Conservation (phyloP, 2,329 filamentous ascomycete species). For the Sarocladium strictum region DNA sequence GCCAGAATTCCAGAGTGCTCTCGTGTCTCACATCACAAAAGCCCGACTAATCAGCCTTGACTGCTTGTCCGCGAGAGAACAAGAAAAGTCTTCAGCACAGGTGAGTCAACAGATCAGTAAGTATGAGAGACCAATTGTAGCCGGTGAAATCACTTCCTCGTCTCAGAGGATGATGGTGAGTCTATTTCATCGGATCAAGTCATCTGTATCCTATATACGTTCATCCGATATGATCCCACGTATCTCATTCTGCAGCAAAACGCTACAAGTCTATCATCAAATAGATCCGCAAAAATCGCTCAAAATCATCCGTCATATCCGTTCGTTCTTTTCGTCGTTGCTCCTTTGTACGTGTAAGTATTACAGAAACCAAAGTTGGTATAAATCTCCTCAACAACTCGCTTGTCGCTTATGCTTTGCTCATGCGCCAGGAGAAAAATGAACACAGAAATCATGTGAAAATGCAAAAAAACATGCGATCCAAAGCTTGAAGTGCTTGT, state of each 20-base stretch:
- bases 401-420: not conserved
- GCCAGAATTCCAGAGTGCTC: not conserved
- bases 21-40: not conserved
- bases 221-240: not conserved
- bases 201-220: not conserved
- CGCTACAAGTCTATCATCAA: not conserved
- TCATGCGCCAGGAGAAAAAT: not conserved
- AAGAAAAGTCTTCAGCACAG: not conserved
- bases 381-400: not conserved
- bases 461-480: not conserved
- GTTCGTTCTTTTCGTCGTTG: not conserved
- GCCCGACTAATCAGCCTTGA: not conserved
- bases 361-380: not conserved
- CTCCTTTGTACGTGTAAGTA: not conserved
- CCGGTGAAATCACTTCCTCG: too few species aligned
- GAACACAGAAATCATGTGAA: not conserved
- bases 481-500: not conserved
- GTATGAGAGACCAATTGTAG: too few species aligned
- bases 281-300: not conserved
- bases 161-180: too few species aligned
- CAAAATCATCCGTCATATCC: not conserved
- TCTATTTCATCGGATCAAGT: not conserved
- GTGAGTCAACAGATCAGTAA: not conserved
- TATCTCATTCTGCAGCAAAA: not conserved
- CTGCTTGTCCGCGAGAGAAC: not conserved